Percentiles rank a stretch among this genome's conserved stretches.
Evolutionary conservation across 306 rosid genomes (phyloP).

Genomic region (Sicyos edulis): DNA sequence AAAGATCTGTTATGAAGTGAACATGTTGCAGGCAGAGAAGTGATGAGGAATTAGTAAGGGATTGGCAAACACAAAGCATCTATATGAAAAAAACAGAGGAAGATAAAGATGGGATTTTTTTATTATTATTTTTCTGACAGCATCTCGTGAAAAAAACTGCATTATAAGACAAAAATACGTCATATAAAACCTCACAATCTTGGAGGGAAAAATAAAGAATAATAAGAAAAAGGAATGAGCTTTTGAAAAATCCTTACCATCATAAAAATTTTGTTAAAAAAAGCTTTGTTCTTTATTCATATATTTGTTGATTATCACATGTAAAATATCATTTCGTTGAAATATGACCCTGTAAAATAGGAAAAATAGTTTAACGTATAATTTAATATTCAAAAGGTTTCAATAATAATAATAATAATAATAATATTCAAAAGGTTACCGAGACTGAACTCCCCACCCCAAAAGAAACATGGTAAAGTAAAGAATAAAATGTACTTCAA

Average conservation of each 20-base stretch:
- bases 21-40: constrained; percentile 58
- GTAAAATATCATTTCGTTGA: no score
- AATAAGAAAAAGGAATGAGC: not conserved
- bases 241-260: not conserved
- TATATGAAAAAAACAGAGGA: not conserved
- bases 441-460: no score
- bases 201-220: not conserved
- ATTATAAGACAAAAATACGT: constrained; percentile 87
- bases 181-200: constrained; percentile 57
- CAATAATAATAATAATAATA: no score
- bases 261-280: no score
- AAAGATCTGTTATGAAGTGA: constrained; percentile 38
- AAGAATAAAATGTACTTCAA: no score
- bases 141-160: constrained; percentile 87
- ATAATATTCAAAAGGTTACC: no score
- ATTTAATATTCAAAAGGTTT: no score
- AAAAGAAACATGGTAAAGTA: no score
- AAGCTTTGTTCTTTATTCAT: no score
- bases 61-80: constrained; percentile 40
- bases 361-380: no score
- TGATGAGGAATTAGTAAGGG: constrained; percentile 29
- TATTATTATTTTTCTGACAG: constrained; percentile 52
- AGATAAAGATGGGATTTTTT: constrained; percentile 34
- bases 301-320: no score
- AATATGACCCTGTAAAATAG: no score